Evolutionary conservation across 192 early-diverging fungal species (phyloP).

Genomic region (Backusella circina): DNA sequence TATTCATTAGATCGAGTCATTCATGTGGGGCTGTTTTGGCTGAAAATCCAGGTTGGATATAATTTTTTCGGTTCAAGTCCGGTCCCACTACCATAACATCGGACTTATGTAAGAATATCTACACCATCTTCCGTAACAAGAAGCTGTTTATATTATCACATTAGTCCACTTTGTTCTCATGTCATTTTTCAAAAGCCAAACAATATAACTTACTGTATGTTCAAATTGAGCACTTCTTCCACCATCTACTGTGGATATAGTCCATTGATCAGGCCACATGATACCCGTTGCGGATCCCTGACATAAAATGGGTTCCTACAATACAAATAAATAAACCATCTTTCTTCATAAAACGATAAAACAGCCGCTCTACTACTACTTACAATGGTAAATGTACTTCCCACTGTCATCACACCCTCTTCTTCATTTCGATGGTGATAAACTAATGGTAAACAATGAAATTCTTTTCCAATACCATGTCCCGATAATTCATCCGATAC

Average conservation of each 20-base stretch:
- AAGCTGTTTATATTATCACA: constrained; percentile 27
- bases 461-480: constrained; percentile 82
- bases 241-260: constrained; percentile 70
- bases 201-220: constrained; percentile 55
- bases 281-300: constrained; percentile 69
- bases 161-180: background rate
- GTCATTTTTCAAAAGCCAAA: too few relatives aligned
- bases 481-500: constrained; percentile 76
- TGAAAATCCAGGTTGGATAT: too few relatives aligned
- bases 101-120: constrained; percentile 59
- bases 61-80: background rate
- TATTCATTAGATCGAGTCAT: too few relatives aligned
- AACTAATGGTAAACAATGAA: constrained; percentile 81
- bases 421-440: constrained; percentile 68
- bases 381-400: constrained; percentile 86
- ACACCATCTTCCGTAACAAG: constrained; percentile 60
- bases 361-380: too few relatives aligned
- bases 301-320: constrained; percentile 69
- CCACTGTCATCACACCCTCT: constrained; percentile 64
- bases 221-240: constrained; percentile 89
- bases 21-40: too few relatives aligned
- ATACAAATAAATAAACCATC: background rate
- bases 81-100: background rate
- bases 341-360: background rate
- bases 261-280: constrained; percentile 89